Evolutionary conservation across 257 asterid species (phyloP).

Genomic region (Capsicum baccatum): DNA sequence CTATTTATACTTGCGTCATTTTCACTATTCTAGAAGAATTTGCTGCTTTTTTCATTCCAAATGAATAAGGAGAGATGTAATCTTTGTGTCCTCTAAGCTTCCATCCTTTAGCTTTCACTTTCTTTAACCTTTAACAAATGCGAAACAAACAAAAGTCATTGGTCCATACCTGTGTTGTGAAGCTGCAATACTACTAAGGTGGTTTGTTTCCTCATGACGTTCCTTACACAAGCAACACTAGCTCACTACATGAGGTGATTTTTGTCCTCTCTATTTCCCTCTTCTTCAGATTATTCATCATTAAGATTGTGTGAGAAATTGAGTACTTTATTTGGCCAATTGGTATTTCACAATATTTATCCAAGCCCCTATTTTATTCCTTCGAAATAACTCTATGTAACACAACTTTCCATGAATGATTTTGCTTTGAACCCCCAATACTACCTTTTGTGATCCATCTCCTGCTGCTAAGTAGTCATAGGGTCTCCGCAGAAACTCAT

Average conservation of each 20-base stretch:
- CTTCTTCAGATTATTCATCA: slow-evolving; percentile 13
- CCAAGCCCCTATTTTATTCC: not conserved
- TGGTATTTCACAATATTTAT: not conserved
- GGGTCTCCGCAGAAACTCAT: not conserved
- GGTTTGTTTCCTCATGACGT: slow-evolving; percentile 26
- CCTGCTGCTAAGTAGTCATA: not conserved
- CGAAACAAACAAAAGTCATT: slow-evolving; percentile 7
- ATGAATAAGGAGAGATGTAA: not conserved
- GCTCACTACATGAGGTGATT: slow-evolving; percentile 8
- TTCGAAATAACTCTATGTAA: slow-evolving; percentile 7
- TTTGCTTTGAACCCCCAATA: slow-evolving; percentile 5
- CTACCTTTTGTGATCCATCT: slow-evolving; percentile 1
- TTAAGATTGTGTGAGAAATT: not conserved
- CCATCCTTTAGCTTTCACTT: not conserved
- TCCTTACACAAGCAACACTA: slow-evolving; percentile 25
- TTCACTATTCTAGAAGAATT: slow-evolving; percentile 9
- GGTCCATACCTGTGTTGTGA: slow-evolving; percentile 2
- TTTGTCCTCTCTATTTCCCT: not conserved
- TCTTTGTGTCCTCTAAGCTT: slow-evolving; percentile 19
- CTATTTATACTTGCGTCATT: slow-evolving; percentile 5
- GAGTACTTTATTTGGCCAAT: not conserved
- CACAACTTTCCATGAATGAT: slow-evolving; percentile 4
- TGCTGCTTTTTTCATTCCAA: not conserved
- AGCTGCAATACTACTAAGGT: slow-evolving; percentile 19
- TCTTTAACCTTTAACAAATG: slow-evolving; percentile 12